Evolutionary conservation across 2,329 filamentous ascomycete genomes (phyloP).

Genomic region (Bipolaris oryzae): DNA sequence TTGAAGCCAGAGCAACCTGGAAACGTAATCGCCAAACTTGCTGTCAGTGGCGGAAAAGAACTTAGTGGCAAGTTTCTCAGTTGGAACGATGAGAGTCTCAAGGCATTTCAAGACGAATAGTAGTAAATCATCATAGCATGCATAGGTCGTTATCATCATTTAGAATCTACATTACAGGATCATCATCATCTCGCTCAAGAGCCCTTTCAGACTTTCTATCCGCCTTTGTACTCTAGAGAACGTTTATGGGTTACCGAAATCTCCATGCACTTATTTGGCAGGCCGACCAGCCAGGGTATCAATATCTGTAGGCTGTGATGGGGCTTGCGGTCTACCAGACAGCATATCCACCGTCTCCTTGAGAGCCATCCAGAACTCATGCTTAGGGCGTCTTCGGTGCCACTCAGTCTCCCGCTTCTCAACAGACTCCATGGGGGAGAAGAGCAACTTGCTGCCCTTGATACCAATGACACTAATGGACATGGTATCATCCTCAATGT

Average conservation of each 20-base stretch:
- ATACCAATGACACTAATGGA: conserved; percentile 88
- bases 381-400: conserved; percentile 82
- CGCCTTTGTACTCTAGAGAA: neutral
- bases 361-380: conserved; percentile 83
- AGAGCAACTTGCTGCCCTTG: conserved; percentile 86
- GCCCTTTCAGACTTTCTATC: neutral
- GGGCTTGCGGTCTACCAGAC: conserved; percentile 60
- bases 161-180: conserved; percentile 14
- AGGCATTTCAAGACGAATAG: conserved; percentile 20
- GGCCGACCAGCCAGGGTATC: conserved; percentile 33
- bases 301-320: conserved; percentile 21
- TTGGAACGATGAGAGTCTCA: conserved; percentile 43
- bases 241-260: neutral
- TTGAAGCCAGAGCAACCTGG: conserved; percentile 85
- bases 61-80: conserved; percentile 78
- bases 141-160: conserved; percentile 3
- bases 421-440: conserved; percentile 78
- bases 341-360: conserved; percentile 84
- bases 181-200: neutral
- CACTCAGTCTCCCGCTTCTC: conserved; percentile 89
- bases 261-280: conserved; percentile 1
- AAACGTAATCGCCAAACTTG: conserved; percentile 81
- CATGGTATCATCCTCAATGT: conserved; percentile 74
- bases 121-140: conserved; percentile 4
- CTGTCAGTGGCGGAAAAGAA: conserved; percentile 64